Evolutionary conservation across 2,329 filamentous ascomycete genomes (phyloP).

Genomic region (Pseudocercospora fijiensis): DNA sequence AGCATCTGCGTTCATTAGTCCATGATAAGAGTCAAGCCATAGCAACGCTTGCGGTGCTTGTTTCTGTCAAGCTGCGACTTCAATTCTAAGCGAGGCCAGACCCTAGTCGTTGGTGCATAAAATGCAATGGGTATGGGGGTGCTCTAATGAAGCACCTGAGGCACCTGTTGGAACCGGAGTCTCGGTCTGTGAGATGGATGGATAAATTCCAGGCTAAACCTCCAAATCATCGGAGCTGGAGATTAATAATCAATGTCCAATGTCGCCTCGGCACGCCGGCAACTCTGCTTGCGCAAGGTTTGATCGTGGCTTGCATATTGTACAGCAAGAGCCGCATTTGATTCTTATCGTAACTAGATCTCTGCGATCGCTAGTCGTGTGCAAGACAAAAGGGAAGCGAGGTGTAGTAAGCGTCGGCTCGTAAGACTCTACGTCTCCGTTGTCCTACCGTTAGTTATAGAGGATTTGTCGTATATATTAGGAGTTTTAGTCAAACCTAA

Average conservation of each 20-base stretch:
- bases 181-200: not conserved
- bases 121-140: not conserved
- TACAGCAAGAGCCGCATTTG: not conserved
- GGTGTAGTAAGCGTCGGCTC: not conserved
- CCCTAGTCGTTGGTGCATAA: not conserved
- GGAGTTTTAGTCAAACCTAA: too few relatives aligned
- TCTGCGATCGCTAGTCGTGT: not conserved
- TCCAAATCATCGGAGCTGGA: not conserved
- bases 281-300: not conserved
- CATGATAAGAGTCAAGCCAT: not conserved
- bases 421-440: too few relatives aligned
- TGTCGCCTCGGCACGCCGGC: conserved; percentile 1
- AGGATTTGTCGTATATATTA: too few relatives aligned
- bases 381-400: not conserved
- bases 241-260: not conserved
- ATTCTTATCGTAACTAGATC: not conserved
- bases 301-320: not conserved
- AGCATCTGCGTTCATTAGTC: not conserved
- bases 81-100: not conserved
- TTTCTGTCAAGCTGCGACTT: not conserved
- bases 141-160: not conserved
- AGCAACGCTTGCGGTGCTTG: conserved; percentile 8
- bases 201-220: not conserved
- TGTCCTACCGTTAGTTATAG: too few relatives aligned
- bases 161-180: not conserved